phyloP scores from a whole-genome alignment of 1,284 basidiomycete species.

The Trichosporon ovoides region DNA sequence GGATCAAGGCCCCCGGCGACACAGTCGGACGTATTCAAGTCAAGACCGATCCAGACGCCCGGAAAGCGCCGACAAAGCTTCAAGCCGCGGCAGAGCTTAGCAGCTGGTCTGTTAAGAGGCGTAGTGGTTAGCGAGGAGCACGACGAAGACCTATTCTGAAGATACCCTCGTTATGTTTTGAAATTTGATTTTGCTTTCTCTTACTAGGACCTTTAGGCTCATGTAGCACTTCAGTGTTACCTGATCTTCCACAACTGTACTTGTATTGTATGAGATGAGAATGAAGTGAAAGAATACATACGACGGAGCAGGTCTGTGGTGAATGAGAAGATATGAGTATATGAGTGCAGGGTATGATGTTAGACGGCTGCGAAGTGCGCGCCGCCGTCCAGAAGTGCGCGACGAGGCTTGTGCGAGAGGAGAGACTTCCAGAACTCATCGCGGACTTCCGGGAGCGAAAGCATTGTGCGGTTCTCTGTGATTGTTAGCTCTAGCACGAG shows the following conservation, averaged over 20 bases:
- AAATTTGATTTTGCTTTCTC: background rate
- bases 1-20: background rate
- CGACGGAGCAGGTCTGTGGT: too few relatives aligned
- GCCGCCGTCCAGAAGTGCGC: slow-evolving; percentile 31
- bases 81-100: slow-evolving; percentile 31
- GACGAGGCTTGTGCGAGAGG: slow-evolving; percentile 36
- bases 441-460: slow-evolving; percentile 46
- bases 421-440: slow-evolving; percentile 47
- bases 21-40: background rate
- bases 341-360: background rate
- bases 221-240: background rate
- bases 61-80: slow-evolving; percentile 58
- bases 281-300: background rate
- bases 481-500: background rate
- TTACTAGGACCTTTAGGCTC: background rate
- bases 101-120: slow-evolving; percentile 12
- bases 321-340: too few relatives aligned
- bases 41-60: background rate
- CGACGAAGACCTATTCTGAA: slow-evolving; percentile 25
- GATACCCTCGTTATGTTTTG: background rate
- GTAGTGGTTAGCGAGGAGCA: slow-evolving; percentile 11
- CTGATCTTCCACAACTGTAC: too few relatives aligned
- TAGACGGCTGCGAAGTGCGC: background rate
- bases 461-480: slow-evolving; percentile 45
- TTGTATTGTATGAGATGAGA: background rate